Evolutionary conservation across 371 early-diverging fungal species (phyloP), one percentile per base, ranked within the genome.

Genomic region (Actinomortierella wolfii): DNA sequence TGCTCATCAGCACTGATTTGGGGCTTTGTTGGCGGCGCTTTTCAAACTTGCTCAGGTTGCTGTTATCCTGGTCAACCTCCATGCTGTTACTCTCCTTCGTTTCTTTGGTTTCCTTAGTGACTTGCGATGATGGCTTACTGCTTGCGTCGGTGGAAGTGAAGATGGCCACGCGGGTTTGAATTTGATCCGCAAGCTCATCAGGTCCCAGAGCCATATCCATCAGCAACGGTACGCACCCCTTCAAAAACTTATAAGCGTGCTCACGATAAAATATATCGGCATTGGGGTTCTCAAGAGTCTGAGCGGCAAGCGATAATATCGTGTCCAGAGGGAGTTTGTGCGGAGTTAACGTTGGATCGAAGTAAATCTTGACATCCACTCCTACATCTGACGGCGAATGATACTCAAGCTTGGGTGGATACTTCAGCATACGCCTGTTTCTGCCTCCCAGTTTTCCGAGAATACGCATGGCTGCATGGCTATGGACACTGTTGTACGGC

Each of bases 361-460:
- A 88, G 17, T 84, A 65, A 7, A 90, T 68, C 61, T 83, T 83
- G 52, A 92, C 63, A 8, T 87, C 85, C 24, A 93, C 67, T 2
- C 90, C 92, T 54, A 77, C 78, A 50, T 89, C 86, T 1, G 79
- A 69, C 7, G 80, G 81, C 7, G 73, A 55, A 21, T 83, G 77
- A 54, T 79, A 81, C 17, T 67, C 65, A 11, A 93, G 78, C 28
- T 78, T 78, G 5, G 89, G 84, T 4, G 91, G 84, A 34, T 88
- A 87, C 59, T 87, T 87, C 26, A 96, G 79, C 78, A 91, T 81
- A 28, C 90, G 78, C 21, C 94, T 83, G 73, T 94, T 96, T 28
- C 94, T 79, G 0, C 97, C 98, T 9, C 99, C 99, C 17, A 99
- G 85, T 71, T 98, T 98, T 18, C 99, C 99, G 5, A 99, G 81